A percentile compares a stretch with the other conserved stretches of the same genome.
Conservation (phyloP, 371 early-diverging fungal genomes). For the Choanephora cucurbitarum region DNA sequence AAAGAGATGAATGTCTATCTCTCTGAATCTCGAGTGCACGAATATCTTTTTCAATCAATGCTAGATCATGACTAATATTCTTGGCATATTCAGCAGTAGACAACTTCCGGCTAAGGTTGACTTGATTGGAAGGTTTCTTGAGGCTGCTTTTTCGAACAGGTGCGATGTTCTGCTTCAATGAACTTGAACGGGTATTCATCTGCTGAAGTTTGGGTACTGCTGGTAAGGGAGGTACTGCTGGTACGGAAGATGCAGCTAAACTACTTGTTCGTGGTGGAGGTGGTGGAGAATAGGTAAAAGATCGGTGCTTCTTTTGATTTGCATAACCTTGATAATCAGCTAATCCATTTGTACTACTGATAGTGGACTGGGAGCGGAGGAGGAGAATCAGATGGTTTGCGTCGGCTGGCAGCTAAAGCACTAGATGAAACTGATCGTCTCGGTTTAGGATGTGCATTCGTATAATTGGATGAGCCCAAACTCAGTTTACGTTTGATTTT, state of each 20-base stretch:
- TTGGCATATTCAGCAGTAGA: background rate
- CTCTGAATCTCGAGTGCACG: constrained; percentile 21
- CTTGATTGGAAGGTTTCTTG: background rate
- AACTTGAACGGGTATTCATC: constrained; percentile 1
- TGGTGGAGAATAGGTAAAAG: constrained; percentile 30
- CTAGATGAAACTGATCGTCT: constrained; percentile 14
- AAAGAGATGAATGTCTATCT: constrained; percentile 14
- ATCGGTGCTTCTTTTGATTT: constrained; percentile 16
- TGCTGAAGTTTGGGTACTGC: constrained; percentile 16
- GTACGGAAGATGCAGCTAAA: constrained; percentile 3
- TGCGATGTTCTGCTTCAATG: background rate
- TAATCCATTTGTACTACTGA: background rate
- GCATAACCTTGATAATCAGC: constrained; percentile 28
- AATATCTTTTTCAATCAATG: constrained; percentile 26
- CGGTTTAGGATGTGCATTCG: constrained; percentile 6
- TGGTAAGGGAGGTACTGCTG: constrained; percentile 21
- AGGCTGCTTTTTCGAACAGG: background rate
- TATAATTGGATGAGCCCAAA: constrained; percentile 1
- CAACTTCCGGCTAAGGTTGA: background rate
- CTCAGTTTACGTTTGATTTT: constrained; percentile 18
- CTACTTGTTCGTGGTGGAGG: constrained; percentile 25
- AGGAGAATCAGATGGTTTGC: background rate
- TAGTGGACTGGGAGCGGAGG: background rate
- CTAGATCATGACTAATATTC: constrained; percentile 14
- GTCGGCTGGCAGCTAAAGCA: background rate